Evolutionary conservation across 257 asterid species (phyloP), one percentile per base, ranked within the genome.

Genomic region (Salvia splendens): DNA sequence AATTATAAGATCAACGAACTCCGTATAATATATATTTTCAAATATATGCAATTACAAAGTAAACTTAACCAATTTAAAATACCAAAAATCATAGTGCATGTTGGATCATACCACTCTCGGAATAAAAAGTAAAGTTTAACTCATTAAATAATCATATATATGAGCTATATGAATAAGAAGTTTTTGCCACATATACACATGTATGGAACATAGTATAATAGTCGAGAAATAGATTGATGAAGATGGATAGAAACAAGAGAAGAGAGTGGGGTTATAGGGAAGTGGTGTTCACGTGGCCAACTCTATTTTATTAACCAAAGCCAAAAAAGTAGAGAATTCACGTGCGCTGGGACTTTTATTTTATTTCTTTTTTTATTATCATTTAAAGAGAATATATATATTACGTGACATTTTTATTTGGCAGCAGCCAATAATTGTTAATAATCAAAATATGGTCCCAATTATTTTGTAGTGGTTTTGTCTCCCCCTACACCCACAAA

Each of bases 241-340:
- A 24, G 30, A 24, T 16, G 14, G 67, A 62, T 12, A 5, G 47
- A 54, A 55, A 38, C 49, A 16, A 47, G 70, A 28, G 65, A 17
- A 54, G 30, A 14, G 60, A 17, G 71, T 24, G 81, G 80, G 76
- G 57, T 72, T 14, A 51, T 6, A 49, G 51, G 72, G 66, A 45
- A 60, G 73, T 61, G 73, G 70, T 42, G 60, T 61, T 71, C 84
- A 82, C 86, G 86, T 81, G 86, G 78, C 54, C 40, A 30, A 53
- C 69, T 65, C 57, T 15, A 73, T n/a, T 63, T 53, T 35, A 60
- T 38, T 69, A 50, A 69, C n/a, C 48, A 14, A 55, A 24, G 30
- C 30, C 30, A 24, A 24, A 1, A 62, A 42, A 14, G 33, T 48
- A 46, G 9, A 14, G n/a, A 6, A 47, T 33, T 77, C 82, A 77